Percentiles rank a stretch among this genome's conserved stretches.
Evolutionary conservation across 208 protist genomes (phyloP).

Genomic region (Trypanosoma vivax): DNA sequence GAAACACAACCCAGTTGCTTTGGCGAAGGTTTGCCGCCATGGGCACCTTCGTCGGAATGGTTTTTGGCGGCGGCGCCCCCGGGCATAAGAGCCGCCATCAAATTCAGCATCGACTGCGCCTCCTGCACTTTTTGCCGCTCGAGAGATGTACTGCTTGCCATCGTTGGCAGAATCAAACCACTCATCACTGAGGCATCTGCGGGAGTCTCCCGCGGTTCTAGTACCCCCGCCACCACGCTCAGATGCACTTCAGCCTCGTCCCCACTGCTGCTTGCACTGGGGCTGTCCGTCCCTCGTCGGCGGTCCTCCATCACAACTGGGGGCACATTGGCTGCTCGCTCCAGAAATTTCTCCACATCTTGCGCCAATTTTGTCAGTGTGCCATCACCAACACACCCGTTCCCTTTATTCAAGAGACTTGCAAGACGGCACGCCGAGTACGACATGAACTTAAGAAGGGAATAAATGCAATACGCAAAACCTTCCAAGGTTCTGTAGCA

Average conservation of each 20-base stretch:
- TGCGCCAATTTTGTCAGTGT: conserved; percentile 36
- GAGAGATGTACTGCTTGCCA: conserved; percentile 31
- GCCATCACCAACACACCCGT: conserved; percentile 5
- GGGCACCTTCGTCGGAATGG: not conserved
- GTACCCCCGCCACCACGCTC: conserved; percentile 75
- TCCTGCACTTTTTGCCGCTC: conserved; percentile 43
- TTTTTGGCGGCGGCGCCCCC: not conserved
- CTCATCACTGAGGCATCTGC: conserved; percentile 10
- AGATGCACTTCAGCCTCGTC: conserved; percentile 42
- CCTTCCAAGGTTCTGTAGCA: too few species aligned
- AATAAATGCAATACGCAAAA: conserved; percentile 8
- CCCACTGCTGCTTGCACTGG: not conserved
- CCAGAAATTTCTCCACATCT: conserved; percentile 55
- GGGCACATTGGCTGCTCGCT: conserved; percentile 30
- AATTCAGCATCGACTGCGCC: conserved; percentile 71
- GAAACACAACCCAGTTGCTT: too few species aligned
- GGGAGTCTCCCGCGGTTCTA: conserved; percentile 32
- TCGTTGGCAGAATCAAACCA: conserved; percentile 68
- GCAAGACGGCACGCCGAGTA: conserved; percentile 23
- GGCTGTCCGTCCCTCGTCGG: too few species aligned
- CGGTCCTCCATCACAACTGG: conserved; percentile 51
- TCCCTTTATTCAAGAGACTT: conserved; percentile 13
- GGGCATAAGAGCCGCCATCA: conserved; percentile 50
- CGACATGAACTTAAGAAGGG: conserved; percentile 12
- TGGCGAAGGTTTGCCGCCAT: too few species aligned